phyloP scores from a whole-genome alignment of 2,329 filamentous ascomycete genomes.

The Trichoderma endophyticum region DNA sequence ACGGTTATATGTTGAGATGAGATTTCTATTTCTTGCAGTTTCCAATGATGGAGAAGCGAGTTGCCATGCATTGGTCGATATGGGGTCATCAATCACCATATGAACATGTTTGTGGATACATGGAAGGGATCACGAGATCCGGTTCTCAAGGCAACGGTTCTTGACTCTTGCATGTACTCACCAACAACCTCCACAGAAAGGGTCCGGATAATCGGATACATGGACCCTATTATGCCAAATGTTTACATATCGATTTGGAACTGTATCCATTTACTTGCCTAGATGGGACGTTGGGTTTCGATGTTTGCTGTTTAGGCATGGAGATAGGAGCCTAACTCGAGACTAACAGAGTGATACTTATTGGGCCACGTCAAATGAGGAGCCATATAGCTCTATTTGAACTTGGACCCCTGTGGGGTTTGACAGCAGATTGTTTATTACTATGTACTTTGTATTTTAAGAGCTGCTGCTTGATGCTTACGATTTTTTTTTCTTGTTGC shows the following conservation, averaged over 20 bases:
- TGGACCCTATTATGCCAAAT: neutral
- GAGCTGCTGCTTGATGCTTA: neutral
- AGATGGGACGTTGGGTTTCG: neutral
- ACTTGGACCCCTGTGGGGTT: neutral
- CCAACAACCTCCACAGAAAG: neutral
- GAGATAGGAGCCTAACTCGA: conserved; percentile 11
- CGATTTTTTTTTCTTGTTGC: neutral
- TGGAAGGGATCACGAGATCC: neutral
- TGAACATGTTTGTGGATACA: neutral
- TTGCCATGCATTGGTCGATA: neutral
- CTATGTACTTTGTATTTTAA: neutral
- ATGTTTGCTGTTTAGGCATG: neutral
- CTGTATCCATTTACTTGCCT: neutral
- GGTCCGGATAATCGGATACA: neutral
- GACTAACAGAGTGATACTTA: neutral
- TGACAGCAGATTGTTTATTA: neutral
- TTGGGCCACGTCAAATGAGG: neutral
- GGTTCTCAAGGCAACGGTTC: neutral
- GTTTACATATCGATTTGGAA: neutral
- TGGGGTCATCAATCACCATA: neutral
- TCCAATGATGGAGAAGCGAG: neutral
- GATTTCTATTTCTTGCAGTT: neutral
- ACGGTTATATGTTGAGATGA: neutral
- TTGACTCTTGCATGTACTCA: neutral
- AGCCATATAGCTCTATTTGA: neutral